Evolutionary conservation across 441 rosid species (phyloP), one percentile per base, ranked within the genome.

Genomic region (Erodium trifolium): DNA sequence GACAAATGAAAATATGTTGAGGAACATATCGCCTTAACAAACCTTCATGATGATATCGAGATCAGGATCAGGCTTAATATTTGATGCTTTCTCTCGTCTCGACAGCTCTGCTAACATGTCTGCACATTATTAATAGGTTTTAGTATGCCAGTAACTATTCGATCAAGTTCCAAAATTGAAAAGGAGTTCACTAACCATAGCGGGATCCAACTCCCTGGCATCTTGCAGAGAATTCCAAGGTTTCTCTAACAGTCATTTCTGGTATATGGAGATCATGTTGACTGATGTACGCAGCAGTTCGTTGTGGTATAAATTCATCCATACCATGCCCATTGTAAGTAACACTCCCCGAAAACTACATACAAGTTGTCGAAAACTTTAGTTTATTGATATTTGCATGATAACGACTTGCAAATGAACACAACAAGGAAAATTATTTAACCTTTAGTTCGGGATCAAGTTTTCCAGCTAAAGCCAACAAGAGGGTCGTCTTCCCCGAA

Each of bases 241-340:
- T 83, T 70, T 87, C 91, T 1, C 86, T 76, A 2, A 87, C 89
- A 14, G 90, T 86, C 90, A 86, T 81, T 75, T 86, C 90, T 45
- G 83, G 83, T 2, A 84, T 81, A 53, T 86, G 90, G 62, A 81
- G 70, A 77, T 86, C 90, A 71, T 84, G 72, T 76, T 86, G 90
- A 34, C 88, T 79, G 2, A 84, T 82, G 76, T 57, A 57, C 1
- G 63, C 63, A 17, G 63, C 27, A 57, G 13, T 57, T 57, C 63
- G 18, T 8, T 57, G 63, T 0, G 63, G 29, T 1, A 57, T 18
- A 2, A 57, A 57, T 76, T 87, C 91, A 5, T 82, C 14, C 86
- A 87, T 79, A 0, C 19, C 73, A 66, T 83, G 86, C 5, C 91
- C 91, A 68, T 87, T 87, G 72, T 85, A 85, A 3, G 85, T 82